Base-by-base conservation (phyloP, 352 stramenopile species). In the Phytophthora pluvialis region DNA sequence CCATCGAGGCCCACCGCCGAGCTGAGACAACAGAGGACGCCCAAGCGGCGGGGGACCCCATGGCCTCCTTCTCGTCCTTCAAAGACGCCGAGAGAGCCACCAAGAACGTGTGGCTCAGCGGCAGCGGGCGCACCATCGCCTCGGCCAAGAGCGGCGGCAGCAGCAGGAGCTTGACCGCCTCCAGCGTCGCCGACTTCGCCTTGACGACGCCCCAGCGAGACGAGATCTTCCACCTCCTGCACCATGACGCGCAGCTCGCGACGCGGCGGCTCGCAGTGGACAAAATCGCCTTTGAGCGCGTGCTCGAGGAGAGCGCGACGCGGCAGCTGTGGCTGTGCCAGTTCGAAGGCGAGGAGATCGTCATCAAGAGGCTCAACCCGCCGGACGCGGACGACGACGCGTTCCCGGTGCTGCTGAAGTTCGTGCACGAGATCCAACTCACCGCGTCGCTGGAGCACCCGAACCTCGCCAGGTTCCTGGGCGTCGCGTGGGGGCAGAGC, bases 401-500 rank as follows among this genome's bases (percentile, higher is more conserved):
- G 1, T 71, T 64, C 49, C 62, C 62, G 5, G 50, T 40, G 2
- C 16, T 76, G 53, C 18, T 81, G 21, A 64, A 29, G 9, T 93
- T 94, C 26, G 66, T 89, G 12, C 55, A 51, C 2, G 86, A 94
- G 54, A 89, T 91, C 55, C 86, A 86, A 45, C 64, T 95, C 18
- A 69, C 86, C 1, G 72, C 77, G 5, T 62, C 62, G 15, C 43
- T 93, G 13, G 68, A 88, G 11, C 84, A 95, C 40, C 69, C 80
- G 8, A 78, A 80, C 50, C 83, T 94, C 39, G 56, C 88, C 5
- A 42, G 58, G 33, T 80, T 94, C 25, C 52, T 93, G 10, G 84
- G 86, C 1, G 81, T 86, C 0, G 86, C 82, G 13, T 90, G 83
- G 81, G 53, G 63, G 2, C 25, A 60, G 26, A 64, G 39, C 32